Evolutionary conservation across 2,329 filamentous ascomycete genomes (phyloP), one percentile per base, ranked within the genome.

Genomic region (Talaromyces amestolkiae): DNA sequence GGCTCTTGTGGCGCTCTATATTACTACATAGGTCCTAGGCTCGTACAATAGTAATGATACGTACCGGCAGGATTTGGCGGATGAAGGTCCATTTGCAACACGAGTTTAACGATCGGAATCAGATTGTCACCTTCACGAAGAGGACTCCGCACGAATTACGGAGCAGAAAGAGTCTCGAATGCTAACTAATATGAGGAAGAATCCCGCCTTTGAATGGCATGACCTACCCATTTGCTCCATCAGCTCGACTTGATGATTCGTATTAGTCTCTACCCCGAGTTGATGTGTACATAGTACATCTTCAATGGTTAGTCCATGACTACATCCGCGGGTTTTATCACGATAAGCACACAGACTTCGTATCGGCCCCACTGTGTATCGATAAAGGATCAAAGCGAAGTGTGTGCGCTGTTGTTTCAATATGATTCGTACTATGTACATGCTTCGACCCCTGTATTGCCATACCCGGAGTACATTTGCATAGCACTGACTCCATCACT

Each of bases 1-100:
- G 41, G 58, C 41, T 49, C 41, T 5, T 45, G 58, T 60, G 58
- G 58, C 58, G 58, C 58, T 35, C 9, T 49, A 61, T 1, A 24
- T 37, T 49, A 35, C 31, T 45, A 11, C 31, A 19, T 61, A 49
- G 11, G 51, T 17, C 5, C 19, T 54, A 54, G 51, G 17, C 51
- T 27, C 31, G 15, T 19, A 54, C 27, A 19, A 33, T 53, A 19
- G 15, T 33, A 53, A 53, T 24, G 24, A 51, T 31, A 51, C 24
- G 47, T 51, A 31, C 4, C 8, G 24, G 15, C 35, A n/a, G 6
- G 31, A 15, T 19, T 35, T 54, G n/a, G 47, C 24, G 47, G 15
- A 31, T 15, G 2, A 3, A 8, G 27, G 47, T 10, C 13, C 9
- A 31, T 15, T 10, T 31, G 4, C 15, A 7, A 24, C 24, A 31